A percentile compares a stretch with the other conserved stretches of the same genome.
Evolutionary conservation across 805 yeast genomes (phyloP).

Genomic region (Wickerhamiella lipophila): DNA sequence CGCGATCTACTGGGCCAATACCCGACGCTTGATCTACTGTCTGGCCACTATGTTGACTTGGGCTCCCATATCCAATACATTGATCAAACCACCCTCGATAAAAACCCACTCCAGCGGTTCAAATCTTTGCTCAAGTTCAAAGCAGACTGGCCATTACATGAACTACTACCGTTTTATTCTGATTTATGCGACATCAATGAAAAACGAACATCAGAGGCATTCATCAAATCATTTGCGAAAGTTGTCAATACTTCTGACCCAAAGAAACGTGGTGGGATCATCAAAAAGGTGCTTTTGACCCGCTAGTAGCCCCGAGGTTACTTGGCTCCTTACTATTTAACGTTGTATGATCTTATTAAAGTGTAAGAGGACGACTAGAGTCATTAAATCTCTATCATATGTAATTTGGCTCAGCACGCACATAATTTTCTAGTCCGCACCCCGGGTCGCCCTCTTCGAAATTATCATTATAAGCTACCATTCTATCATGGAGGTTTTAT

Average conservation of each 20-base stretch:
- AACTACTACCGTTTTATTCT: conserved; percentile 49
- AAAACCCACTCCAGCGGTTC: conserved; percentile 39
- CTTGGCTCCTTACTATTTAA: no score
- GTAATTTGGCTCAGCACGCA: no score
- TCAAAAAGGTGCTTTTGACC: neutral
- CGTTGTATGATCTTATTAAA: no score
- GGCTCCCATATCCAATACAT: conserved; percentile 40
- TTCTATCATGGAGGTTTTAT: neutral
- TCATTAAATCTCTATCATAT: no score
- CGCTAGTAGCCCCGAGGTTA: no score
- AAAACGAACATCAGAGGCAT: conserved; percentile 3
- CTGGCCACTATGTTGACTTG: conserved; percentile 45
- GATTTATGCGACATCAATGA: conserved; percentile 32
- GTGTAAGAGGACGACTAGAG: no score
- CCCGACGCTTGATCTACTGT: conserved; percentile 40
- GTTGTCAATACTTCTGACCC: conserved; percentile 8
- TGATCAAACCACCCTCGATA: conserved; percentile 36
- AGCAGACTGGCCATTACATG: conserved; percentile 47
- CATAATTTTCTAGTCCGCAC: neutral
- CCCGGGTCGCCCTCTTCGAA: neutral
- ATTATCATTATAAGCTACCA: neutral
- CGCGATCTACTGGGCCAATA: conserved; percentile 42
- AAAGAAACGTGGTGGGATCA: neutral
- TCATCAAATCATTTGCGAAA: conserved; percentile 8
- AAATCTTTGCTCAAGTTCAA: conserved; percentile 42